phyloP scores from a whole-genome alignment of 306 rosid species.

The Quercus aquifolioides region DNA sequence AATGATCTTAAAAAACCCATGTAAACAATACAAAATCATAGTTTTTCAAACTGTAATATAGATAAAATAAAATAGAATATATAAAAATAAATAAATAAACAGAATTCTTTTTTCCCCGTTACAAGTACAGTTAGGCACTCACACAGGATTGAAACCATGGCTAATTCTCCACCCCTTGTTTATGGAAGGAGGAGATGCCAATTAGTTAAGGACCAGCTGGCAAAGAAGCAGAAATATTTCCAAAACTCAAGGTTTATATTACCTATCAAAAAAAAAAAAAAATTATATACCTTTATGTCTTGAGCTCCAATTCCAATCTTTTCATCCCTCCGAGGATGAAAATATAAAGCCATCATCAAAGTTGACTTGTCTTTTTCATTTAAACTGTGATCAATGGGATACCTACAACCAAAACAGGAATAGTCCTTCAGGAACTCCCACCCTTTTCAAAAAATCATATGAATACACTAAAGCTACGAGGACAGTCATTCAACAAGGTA shows the following conservation, averaged over 20 bases:
- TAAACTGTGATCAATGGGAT: constrained; percentile 48
- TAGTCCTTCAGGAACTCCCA: constrained; percentile 11
- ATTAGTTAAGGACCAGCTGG: background rate
- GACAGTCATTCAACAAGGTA: background rate
- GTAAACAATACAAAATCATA: too few species aligned
- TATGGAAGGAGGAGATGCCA: background rate
- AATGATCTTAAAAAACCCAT: too few species aligned
- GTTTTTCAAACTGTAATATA: too few species aligned
- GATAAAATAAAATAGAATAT: background rate
- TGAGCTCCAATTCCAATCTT: constrained; percentile 63
- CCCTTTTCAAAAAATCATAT: background rate
- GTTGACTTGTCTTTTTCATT: constrained; percentile 54
- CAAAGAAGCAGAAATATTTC: background rate
- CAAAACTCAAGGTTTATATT: background rate
- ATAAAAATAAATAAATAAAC: background rate
- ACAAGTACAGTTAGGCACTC: too few species aligned
- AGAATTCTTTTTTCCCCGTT: too few species aligned
- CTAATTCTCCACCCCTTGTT: background rate
- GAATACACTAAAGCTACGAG: background rate
- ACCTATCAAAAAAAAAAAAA: background rate
- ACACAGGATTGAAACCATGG: background rate
- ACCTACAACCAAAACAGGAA: constrained; percentile 46
- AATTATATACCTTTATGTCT: constrained; percentile 58
- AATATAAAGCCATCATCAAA: constrained; percentile 54
- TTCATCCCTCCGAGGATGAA: constrained; percentile 62